phyloP scores from a whole-genome alignment of 139 green algal genomes.

The Spirogloea muscicola region DNA sequence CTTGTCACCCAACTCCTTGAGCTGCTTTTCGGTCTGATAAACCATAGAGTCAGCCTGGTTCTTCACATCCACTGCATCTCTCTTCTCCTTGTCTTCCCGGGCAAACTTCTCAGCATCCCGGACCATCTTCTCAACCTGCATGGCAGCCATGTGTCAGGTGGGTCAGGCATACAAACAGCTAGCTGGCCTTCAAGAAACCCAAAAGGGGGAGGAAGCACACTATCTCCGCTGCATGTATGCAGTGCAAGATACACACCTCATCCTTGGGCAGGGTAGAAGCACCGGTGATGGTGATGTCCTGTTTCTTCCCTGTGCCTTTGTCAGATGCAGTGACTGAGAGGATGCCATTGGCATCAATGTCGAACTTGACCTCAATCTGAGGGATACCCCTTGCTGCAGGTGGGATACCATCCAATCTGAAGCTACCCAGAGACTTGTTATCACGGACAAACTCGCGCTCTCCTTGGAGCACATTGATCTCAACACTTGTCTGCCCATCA shows the following conservation, averaged over 20 bases:
- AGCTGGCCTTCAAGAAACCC: not conserved
- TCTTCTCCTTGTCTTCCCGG: slow-evolving; percentile 84
- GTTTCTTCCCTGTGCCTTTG: slow-evolving; percentile 91
- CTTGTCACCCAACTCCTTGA: slow-evolving; percentile 96
- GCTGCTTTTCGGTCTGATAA: slow-evolving; percentile 90
- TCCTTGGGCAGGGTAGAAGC: slow-evolving; percentile 70
- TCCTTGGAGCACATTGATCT: slow-evolving; percentile 97
- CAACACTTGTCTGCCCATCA: slow-evolving; percentile 90
- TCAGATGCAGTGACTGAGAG: slow-evolving; percentile 87
- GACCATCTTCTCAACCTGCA: slow-evolving; percentile 89
- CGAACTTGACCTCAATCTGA: slow-evolving; percentile 97
- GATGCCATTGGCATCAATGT: slow-evolving; percentile 99
- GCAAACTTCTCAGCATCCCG: slow-evolving; percentile 89
- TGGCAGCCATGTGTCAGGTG: not conserved
- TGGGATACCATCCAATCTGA: slow-evolving; percentile 88
- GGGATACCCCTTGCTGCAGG: slow-evolving; percentile 89
- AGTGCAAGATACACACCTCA: slow-evolving; percentile 62
- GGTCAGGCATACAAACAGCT: not conserved
- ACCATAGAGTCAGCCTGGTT: slow-evolving; percentile 73
- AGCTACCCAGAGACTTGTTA: slow-evolving; percentile 94
- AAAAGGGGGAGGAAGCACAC: not conserved
- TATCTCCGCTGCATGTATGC: not conserved
- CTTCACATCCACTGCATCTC: slow-evolving; percentile 90
- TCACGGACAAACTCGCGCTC: slow-evolving; percentile 84
- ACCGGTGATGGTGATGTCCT: slow-evolving; percentile 97